phyloP scores from a whole-genome alignment of 495 filamentous ascomycete genomes.

The Aspergillus hancockii region DNA sequence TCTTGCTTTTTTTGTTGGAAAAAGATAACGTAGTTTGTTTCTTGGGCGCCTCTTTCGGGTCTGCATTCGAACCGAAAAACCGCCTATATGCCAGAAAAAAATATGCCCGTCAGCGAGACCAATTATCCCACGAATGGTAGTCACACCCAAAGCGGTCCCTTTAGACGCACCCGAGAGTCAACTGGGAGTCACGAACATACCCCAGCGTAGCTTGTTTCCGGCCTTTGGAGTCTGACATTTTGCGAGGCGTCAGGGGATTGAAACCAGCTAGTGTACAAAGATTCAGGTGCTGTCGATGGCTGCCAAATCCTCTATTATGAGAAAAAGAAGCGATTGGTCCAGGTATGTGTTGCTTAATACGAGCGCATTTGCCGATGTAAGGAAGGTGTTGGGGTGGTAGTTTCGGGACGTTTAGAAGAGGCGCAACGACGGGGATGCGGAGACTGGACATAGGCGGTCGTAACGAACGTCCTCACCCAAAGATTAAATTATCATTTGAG shows the following conservation, averaged over 20 bases:
- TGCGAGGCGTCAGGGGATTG: constrained; percentile 9
- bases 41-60: constrained; percentile 46
- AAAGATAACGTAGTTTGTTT: constrained; percentile 78
- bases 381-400: constrained; percentile 8
- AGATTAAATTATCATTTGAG: neutral
- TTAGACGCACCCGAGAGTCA: constrained; percentile 76
- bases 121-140: neutral
- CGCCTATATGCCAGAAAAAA: constrained; percentile 26
- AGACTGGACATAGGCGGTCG: constrained; percentile 33
- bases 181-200: constrained; percentile 84
- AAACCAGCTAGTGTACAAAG: neutral
- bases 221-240: constrained; percentile 44
- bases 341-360: neutral
- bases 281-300: neutral
- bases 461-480: constrained; percentile 1
- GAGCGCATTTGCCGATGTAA: neutral
- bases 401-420: constrained; percentile 15
- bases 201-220: constrained; percentile 85
- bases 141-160: constrained; percentile 8
- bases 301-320: neutral
- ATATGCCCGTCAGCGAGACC: neutral
- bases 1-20: constrained; percentile 39
- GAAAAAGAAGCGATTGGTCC: neutral
- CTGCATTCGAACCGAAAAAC: constrained; percentile 46
- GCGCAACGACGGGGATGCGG: constrained; percentile 23